A percentile compares a stretch with the other conserved stretches of the same genome.
These are phyloP conservation scores for Ophioceras dolichostomum DNA, from an alignment of 2,329 filamentous ascomycete species.

Conservation along the genomic window DNA sequence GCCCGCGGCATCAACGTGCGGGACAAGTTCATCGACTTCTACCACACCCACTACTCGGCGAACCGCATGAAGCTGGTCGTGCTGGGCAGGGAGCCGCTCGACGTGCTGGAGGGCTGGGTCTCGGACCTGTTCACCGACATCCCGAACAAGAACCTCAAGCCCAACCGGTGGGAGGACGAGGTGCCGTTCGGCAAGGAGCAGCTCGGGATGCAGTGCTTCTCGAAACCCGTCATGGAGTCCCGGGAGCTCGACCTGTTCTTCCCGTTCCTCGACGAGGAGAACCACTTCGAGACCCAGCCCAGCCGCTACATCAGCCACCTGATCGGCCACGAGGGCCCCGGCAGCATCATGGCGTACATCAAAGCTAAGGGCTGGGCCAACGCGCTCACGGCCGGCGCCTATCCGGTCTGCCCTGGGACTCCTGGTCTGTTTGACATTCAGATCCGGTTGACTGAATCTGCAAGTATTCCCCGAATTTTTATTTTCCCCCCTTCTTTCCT, in stretches of 20 bases:
- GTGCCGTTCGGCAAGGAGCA: conserved; percentile 35
- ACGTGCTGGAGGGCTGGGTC: conserved; percentile 75
- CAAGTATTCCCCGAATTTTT: conserved; percentile 36
- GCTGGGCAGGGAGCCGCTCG: conserved; percentile 67
- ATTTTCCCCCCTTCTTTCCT: not conserved
- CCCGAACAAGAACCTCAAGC: conserved; percentile 66
- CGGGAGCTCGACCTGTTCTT: conserved; percentile 71
- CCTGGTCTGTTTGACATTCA: conserved; percentile 70
- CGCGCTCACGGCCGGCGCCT: conserved; percentile 64
- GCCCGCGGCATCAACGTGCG: conserved; percentile 71
- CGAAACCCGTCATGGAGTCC: conserved; percentile 84
- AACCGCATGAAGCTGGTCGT: conserved; percentile 91
- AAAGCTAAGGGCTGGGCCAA: conserved; percentile 89
- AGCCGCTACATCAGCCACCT: conserved; percentile 79
- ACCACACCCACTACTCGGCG: conserved; percentile 79
- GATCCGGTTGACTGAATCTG: conserved; percentile 69
- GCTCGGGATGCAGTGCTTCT: conserved; percentile 61
- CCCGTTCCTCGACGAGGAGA: conserved; percentile 74
- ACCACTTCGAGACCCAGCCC: conserved; percentile 67
- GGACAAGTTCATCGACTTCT: conserved; percentile 86
- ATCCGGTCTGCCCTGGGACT: conserved; percentile 62
- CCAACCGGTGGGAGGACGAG: conserved; percentile 41
- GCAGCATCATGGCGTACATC: conserved; percentile 81
- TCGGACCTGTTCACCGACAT: conserved; percentile 71
- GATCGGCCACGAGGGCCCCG: conserved; percentile 85